Percentiles rank a stretch among this genome's conserved stretches.
These are phyloP conservation scores for Eucalyptus polyanthemos DNA, from an alignment of 345 rosid genomes.

Conservation along the genomic window DNA sequence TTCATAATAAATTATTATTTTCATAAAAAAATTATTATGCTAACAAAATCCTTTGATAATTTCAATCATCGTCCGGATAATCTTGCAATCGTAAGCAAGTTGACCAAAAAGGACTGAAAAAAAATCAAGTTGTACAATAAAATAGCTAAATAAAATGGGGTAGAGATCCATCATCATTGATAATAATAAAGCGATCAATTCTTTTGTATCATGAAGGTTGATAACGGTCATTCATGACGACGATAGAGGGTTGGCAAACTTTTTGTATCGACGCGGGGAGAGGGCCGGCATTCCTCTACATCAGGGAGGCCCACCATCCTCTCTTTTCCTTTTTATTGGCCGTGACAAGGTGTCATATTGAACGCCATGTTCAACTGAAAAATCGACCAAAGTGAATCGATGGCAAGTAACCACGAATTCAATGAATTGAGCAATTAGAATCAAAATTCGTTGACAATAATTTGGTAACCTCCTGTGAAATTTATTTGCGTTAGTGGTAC, in stretches of 20 bases:
- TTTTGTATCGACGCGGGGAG: background rate
- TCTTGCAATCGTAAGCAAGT: background rate
- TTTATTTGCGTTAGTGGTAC: background rate
- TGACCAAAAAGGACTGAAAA: background rate
- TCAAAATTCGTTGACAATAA: background rate
- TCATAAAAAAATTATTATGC: accelerated
- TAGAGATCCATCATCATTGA: background rate
- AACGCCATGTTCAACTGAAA: background rate
- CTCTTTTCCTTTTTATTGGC: background rate
- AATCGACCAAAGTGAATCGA: background rate
- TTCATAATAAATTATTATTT: too few species aligned
- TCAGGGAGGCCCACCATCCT: background rate
- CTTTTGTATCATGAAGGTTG: background rate
- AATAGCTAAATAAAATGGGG: background rate
- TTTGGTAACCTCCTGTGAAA: background rate
- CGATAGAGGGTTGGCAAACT: background rate
- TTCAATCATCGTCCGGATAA: background rate
- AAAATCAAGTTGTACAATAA: background rate
- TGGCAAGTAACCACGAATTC: background rate
- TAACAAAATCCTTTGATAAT: background rate
- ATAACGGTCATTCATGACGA: background rate
- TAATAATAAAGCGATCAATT: background rate
- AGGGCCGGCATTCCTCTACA: background rate
- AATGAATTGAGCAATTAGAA: background rate
- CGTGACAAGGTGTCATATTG: background rate